Conservation (phyloP, 2,329 filamentous ascomycete species). For the Penicillium sp. region DNA sequence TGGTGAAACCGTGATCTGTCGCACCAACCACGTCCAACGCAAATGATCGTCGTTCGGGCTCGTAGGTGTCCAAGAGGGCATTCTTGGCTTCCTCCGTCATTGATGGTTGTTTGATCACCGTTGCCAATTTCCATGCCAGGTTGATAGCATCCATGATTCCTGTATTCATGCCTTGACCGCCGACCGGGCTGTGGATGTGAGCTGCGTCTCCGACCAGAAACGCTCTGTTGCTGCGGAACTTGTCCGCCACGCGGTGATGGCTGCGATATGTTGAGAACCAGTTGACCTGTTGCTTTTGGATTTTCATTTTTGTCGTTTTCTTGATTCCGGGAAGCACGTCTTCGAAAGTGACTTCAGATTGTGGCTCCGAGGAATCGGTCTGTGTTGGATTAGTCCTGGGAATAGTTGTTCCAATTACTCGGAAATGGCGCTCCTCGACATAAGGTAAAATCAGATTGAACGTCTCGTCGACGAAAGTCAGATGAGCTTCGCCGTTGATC, state of each 20-base stretch:
- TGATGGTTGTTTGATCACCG: conserved; percentile 39
- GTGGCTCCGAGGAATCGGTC: conserved; percentile 16
- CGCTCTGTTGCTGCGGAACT: conserved; percentile 51
- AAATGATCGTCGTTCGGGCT: conserved; percentile 51
- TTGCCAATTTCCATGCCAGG: conserved; percentile 57
- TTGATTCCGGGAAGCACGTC: conserved; percentile 30
- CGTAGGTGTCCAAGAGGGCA: conserved; percentile 51
- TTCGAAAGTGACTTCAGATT: conserved; percentile 31
- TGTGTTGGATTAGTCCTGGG: conserved; percentile 1
- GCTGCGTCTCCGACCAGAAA: conserved; percentile 61
- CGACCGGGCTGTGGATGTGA: conserved; percentile 58
- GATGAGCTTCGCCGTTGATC: conserved; percentile 35
- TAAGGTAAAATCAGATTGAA: conserved; percentile 41
- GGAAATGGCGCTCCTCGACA: conserved; percentile 22
- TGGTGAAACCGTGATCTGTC: conserved; percentile 47
- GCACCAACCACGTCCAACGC: conserved; percentile 46
- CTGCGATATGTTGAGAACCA: conserved; percentile 51
- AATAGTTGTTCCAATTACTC: conserved; percentile 29
- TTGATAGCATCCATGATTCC: conserved; percentile 58
- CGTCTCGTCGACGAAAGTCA: conserved; percentile 36
- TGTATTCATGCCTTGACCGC: conserved; percentile 61
- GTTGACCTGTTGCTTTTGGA: conserved; percentile 34
- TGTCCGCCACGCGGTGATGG: conserved; percentile 46
- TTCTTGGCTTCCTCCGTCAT: conserved; percentile 35
- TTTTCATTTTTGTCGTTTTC: conserved; percentile 23